Evolutionary conservation across 2,329 filamentous ascomycete genomes (phyloP), one percentile per base, ranked within the genome.

Genomic region (Colletotrichum sidae): DNA sequence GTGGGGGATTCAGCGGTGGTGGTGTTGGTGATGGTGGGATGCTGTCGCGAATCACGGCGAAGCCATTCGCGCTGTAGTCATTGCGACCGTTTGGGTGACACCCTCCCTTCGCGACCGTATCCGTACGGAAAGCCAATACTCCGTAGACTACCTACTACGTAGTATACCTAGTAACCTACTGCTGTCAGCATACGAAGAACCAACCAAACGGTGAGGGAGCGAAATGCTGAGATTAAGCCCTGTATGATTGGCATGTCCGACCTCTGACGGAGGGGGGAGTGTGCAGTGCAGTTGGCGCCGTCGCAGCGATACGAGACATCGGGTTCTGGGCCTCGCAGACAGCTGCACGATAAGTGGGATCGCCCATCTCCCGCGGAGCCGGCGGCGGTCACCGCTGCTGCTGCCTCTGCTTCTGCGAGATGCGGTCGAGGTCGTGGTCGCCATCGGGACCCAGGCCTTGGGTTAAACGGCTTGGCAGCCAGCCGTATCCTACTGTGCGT

Each of bases 11-110:
- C n/a, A 7, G n/a, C n/a, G 25, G 25, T 25, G 25, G 25, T 25
- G 25, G 25, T 25, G 17, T n/a, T 12, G 2, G 45, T 11, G 45
- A 15, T 39, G 35, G 37, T 35, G 45, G 37, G 42, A 33, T 47
- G 50, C 39, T 12, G 13, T 55, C 38, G 45, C 62, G 46, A 65
- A 65, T 52, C 46, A 45, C 62, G 51, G 57, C 51, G 35, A 55
- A 17, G 45, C 39, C 51, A 55, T 56, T 52, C 34, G 15, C 13
- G 5, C 42, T 33, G n/a, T n/a, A 35, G 45, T 49, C 57, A 37
- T 37, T 41, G 45, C 62, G 34, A 52, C 13, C 46, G 55, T 58
- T 50, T 37, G 55, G 42, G 42, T 12, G 46, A 51, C 35, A 13
- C 53, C 53, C 53, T 37, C 33, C 42, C 54, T 38, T 46, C 44